Conservation (phyloP, 306 rosid genomes). For the Acacia confusa region DNA sequence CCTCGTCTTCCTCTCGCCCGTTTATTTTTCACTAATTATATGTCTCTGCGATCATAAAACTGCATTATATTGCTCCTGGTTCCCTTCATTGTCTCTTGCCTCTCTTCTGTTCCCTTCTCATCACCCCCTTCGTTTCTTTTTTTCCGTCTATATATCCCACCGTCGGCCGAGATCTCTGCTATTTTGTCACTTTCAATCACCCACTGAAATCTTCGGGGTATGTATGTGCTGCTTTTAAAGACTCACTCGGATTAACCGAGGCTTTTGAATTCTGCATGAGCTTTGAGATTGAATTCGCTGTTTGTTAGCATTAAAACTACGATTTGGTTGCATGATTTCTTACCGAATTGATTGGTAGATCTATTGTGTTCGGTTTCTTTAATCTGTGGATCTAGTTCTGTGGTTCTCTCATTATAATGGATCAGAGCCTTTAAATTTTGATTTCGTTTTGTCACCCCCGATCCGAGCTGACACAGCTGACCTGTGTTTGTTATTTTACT, state of each 20-base stretch:
- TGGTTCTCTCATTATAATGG: not conserved
- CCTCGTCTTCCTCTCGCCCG: conserved; percentile 5
- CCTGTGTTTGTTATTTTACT: conserved; percentile 25
- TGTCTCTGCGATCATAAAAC: not conserved
- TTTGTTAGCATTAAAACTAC: not conserved
- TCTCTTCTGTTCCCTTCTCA: not conserved
- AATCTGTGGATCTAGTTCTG: conserved; percentile 35
- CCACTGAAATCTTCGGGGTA: conserved; percentile 14
- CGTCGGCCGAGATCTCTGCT: not conserved
- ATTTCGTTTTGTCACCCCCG: not conserved
- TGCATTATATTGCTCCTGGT: not conserved
- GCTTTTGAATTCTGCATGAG: not conserved
- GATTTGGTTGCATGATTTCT: not conserved
- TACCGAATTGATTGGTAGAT: conserved; percentile 26
- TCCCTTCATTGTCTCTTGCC: not conserved
- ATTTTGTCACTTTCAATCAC: not conserved
- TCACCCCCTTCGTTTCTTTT: not conserved
- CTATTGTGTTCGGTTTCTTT: conserved; percentile 13
- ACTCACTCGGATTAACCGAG: not conserved
- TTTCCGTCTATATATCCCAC: not conserved
- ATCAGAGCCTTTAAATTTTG: conserved; percentile 36
- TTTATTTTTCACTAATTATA: not conserved
- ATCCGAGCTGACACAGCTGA: not conserved
- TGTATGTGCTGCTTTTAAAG: not conserved
- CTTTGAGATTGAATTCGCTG: not conserved